Conservation (phyloP, 768 basidiomycete species). For the Mycena maculata region DNA sequence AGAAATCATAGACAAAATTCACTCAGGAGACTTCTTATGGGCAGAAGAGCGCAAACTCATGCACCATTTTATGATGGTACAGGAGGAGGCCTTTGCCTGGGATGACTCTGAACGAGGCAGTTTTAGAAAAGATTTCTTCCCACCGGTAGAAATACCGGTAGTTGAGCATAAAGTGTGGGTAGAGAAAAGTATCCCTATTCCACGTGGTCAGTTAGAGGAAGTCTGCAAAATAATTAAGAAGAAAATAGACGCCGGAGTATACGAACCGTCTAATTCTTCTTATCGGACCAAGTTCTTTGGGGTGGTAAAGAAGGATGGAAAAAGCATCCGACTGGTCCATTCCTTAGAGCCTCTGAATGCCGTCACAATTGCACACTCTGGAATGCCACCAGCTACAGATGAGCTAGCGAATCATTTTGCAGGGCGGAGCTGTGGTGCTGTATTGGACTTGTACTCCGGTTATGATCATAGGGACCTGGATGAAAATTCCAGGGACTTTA, state of each 20-base stretch:
- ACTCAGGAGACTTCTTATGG: background rate
- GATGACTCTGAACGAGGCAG: too few relatives aligned
- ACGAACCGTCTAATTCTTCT: background rate
- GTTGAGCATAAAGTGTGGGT: too few relatives aligned
- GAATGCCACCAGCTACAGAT: conserved; percentile 29
- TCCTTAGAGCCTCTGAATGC: conserved; percentile 42
- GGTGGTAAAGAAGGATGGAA: conserved; percentile 31
- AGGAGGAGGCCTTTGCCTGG: too few relatives aligned
- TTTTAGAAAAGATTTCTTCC: too few relatives aligned
- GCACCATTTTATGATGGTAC: background rate
- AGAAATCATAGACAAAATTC: background rate
- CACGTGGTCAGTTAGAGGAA: too few relatives aligned
- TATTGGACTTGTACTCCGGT: conserved; percentile 38
- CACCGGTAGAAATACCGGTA: too few relatives aligned
- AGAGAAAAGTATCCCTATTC: too few relatives aligned
- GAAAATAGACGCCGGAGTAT: too few relatives aligned
- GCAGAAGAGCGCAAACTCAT: background rate
- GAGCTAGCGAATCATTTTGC: conserved; percentile 12
- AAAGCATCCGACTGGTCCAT: conserved; percentile 24
- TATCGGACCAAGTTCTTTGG: conserved; percentile 20
- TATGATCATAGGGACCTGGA: conserved; percentile 43
- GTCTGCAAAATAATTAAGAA: too few relatives aligned
- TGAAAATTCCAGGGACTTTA: conserved; percentile 42
- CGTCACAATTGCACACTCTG: conserved; percentile 36
- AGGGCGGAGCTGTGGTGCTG: background rate